A percentile compares a stretch with the other conserved stretches of the same genome.
Evolutionary conservation across 2,329 filamentous ascomycete species (phyloP).

Genomic region (Botrytis sinoallii): DNA sequence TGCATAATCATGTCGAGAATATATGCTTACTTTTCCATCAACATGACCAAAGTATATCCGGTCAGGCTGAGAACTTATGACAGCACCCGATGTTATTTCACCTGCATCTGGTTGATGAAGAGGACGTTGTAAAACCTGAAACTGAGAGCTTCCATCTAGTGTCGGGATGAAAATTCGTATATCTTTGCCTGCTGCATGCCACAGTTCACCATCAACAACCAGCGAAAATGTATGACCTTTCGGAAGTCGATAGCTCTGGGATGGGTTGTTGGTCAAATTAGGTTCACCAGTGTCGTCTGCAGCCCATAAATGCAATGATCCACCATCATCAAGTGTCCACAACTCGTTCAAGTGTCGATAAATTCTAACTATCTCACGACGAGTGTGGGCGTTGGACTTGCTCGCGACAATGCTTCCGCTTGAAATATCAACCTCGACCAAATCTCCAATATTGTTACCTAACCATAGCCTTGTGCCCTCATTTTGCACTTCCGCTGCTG

Average conservation of each 20-base stretch:
- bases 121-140: conserved; percentile 71
- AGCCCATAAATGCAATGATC: conserved; percentile 82
- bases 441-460: conserved; percentile 81
- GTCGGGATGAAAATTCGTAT: conserved; percentile 80
- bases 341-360: conserved; percentile 83
- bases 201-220: conserved; percentile 78
- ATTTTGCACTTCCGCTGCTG: conserved; percentile 69
- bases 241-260: conserved; percentile 71
- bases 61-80: conserved; percentile 69
- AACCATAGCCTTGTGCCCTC: conserved; percentile 86
- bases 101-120: conserved; percentile 70
- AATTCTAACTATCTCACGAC: conserved; percentile 78
- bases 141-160: conserved; percentile 62
- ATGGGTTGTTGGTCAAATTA: conserved; percentile 68
- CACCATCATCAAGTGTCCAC: conserved; percentile 91
- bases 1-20: conserved; percentile 69
- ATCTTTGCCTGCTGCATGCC: conserved; percentile 85
- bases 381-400: conserved; percentile 70
- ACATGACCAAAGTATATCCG: conserved; percentile 86
- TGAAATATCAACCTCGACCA: conserved; percentile 82
- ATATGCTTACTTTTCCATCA: conserved; percentile 94
- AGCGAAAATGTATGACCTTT: conserved; percentile 86
- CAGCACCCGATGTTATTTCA: conserved; percentile 81
- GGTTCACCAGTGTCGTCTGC: conserved; percentile 70
- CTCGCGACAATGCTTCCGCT: conserved; percentile 67